A percentile compares a stretch with the other conserved stretches of the same genome.
phyloP scores from a whole-genome alignment of 495 filamentous ascomycete species.

The Evansstolkia leycettana region DNA sequence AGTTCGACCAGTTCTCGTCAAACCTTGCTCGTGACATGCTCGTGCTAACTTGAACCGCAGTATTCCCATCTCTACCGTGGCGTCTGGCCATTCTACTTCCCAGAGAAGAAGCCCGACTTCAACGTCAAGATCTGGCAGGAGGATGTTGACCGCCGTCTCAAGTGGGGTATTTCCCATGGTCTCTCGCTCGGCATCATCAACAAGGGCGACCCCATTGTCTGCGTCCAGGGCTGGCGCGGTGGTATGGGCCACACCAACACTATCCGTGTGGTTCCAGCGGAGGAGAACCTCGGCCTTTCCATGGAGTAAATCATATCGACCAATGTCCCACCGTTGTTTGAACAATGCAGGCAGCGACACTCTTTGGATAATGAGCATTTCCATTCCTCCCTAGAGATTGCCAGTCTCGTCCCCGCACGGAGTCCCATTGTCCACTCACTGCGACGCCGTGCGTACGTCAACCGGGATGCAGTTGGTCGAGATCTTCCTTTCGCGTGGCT shows the following conservation, averaged over 20 bases:
- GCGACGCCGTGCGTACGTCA: too few relatives aligned
- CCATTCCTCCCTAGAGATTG: neutral
- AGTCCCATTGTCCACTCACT: neutral
- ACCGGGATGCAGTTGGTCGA: too few relatives aligned
- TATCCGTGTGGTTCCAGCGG: slow-evolving; percentile 56
- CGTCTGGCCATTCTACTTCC: slow-evolving; percentile 93
- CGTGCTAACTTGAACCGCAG: slow-evolving; percentile 17
- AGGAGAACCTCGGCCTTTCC: slow-evolving; percentile 46
- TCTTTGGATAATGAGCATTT: slow-evolving; percentile 5
- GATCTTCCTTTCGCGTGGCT: too few relatives aligned
- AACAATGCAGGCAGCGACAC: slow-evolving; percentile 10
- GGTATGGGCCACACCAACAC: slow-evolving; percentile 98
- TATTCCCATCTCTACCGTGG: slow-evolving; percentile 95
- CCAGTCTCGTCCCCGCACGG: neutral
- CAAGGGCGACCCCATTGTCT: slow-evolving; percentile 76
- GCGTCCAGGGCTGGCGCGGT: slow-evolving; percentile 95
- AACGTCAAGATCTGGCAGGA: slow-evolving; percentile 84
- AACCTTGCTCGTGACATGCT: neutral
- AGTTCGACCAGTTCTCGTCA: slow-evolving; percentile 12
- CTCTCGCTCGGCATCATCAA: slow-evolving; percentile 72
- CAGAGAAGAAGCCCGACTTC: slow-evolving; percentile 90
- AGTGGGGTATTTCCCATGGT: slow-evolving; percentile 82
- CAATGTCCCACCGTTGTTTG: slow-evolving; percentile 4
- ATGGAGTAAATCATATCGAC: slow-evolving; percentile 16
- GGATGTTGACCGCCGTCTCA: slow-evolving; percentile 92